phyloP scores from a whole-genome alignment of 768 basidiomycete genomes.

The Naganishia kalamii region DNA sequence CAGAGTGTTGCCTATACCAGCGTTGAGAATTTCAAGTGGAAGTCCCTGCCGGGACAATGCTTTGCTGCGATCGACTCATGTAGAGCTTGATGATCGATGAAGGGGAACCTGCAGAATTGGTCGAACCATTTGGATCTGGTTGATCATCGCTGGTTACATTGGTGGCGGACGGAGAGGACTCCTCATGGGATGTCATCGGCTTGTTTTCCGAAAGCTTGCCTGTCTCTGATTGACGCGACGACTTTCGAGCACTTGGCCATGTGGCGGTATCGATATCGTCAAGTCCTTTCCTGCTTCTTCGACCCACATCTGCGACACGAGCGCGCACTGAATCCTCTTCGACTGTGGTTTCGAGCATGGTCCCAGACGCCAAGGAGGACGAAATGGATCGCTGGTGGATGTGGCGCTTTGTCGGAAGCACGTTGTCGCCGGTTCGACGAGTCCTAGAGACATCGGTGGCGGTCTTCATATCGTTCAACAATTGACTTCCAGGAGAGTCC shows the following conservation, averaged over 20 bases:
- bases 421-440: background rate
- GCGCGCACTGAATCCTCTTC: background rate
- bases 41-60: background rate
- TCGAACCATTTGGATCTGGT: background rate
- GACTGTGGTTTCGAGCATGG: background rate
- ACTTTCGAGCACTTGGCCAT: no score
- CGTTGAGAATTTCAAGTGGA: background rate
- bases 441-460: background rate
- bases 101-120: background rate
- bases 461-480: slow-evolving; percentile 6
- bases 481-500: slow-evolving; percentile 2
- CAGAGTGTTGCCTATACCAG: no score
- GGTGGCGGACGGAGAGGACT: background rate
- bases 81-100: slow-evolving; percentile 6
- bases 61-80: background rate
- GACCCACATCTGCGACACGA: no score
- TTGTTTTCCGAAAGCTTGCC: no score
- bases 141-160: background rate
- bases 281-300: no score
- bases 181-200: background rate
- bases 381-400: background rate
- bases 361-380: background rate
- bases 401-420: slow-evolving; percentile 1
- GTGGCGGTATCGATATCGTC: no score
- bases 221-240: no score